Base-by-base conservation (phyloP, 352 stramenopile genomes). In the Phytophthora melonis region DNA sequence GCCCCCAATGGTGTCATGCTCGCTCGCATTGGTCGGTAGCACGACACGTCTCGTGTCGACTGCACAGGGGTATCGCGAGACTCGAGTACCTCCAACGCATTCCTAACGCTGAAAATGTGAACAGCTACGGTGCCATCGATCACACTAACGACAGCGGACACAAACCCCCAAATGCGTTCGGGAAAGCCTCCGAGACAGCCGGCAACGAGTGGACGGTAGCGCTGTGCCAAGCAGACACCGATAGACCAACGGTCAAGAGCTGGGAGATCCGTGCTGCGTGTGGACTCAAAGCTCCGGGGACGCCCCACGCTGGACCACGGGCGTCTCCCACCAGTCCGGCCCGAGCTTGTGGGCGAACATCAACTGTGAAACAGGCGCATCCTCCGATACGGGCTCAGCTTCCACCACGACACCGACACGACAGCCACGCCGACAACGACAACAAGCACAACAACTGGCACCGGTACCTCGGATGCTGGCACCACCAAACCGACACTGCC, bases 181-280 rank as follows among this genome's bases (percentile, higher is more conserved):
- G 47, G 9, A 55, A 55, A 18, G 47, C 47, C 21, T 55, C 32
- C 16, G 47, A 55, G 9, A 27, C 18, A 14, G 47, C 47, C 10
- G 21, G 47, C 18, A 55, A 27, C 47, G 5, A 55, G 19, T 55
- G 47, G 19, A 55, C 47, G n/a, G 47, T 55, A 2, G n/a, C 47
- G 18, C 19, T 54, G n/a, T 54, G 47, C 47, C 13, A 54, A 54
- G 47, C 18, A 23, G 47, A 54, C 47, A 16, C 47, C 18, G 47
- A 5, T n/a, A 54, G 47, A 54, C 47, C n/a, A 54, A 54, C 47
- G 47, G 47, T 19, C n/a, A 54, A n/a, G 47, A 54, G n/a, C 47
- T 32, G 8, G 47, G 47, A 23, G 47, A 27, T 54, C 47, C 47
- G 6, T 54, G 47, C 47, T 54, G 47, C 47, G 47, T 54, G 3